Conservation (phyloP, 164 flowering plant genomes). For the Sedum album region DNA sequence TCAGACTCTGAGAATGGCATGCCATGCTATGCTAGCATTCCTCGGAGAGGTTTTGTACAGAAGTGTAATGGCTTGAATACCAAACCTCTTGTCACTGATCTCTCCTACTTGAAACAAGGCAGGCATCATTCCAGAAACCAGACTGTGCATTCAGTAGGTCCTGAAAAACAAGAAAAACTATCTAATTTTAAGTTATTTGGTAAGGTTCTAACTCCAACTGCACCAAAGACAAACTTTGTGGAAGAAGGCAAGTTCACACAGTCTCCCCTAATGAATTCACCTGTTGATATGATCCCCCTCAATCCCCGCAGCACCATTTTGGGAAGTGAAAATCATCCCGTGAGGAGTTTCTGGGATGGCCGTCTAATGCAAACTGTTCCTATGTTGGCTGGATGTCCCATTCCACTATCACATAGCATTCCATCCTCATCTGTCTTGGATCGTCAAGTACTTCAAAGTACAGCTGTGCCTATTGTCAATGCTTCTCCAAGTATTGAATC, state of each 20-base stretch:
- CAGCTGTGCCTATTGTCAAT: background rate
- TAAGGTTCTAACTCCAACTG: constrained; percentile 48
- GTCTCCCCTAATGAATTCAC: constrained; percentile 17
- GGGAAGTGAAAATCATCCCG: constrained; percentile 43
- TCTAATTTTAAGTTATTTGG: constrained; percentile 85
- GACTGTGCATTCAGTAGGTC: constrained; percentile 31
- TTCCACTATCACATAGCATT: constrained; percentile 38
- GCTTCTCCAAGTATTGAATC: background rate
- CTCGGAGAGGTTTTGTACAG: constrained; percentile 26
- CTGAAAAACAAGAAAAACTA: constrained; percentile 37
- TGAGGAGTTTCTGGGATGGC: constrained; percentile 68
- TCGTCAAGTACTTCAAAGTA: constrained; percentile 28
- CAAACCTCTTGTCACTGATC: constrained; percentile 22
- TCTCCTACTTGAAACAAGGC: constrained; percentile 18
- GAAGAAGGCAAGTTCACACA: constrained; percentile 15
- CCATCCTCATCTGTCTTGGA: constrained; percentile 35
- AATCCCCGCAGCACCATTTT: constrained; percentile 20
- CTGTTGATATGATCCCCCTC: constrained; percentile 20
- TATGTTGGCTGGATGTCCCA: constrained; percentile 53
- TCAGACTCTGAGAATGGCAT: constrained; percentile 14
- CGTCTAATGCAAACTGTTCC: constrained; percentile 48
- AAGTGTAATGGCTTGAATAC: constrained; percentile 31
- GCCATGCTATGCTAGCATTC: constrained; percentile 11
- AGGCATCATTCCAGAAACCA: constrained; percentile 15
- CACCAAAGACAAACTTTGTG: constrained; percentile 24